Evolutionary conservation across 257 asterid genomes (phyloP), one percentile per base, ranked within the genome.

Genomic region (Coffea eugenioides): DNA sequence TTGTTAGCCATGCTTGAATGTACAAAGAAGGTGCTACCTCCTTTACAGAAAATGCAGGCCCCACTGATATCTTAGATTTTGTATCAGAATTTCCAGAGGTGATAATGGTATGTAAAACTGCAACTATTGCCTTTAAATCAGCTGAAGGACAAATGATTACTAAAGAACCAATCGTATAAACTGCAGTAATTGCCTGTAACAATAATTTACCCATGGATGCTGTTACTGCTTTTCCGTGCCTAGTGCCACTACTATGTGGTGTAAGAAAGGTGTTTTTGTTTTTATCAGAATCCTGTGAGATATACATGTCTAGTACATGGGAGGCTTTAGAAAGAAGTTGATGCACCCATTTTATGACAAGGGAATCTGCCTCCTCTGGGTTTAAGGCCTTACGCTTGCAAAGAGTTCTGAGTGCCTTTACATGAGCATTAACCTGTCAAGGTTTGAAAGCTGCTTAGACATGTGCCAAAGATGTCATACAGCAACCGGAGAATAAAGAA

Each of bases 401-500:
- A 67, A 95, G 82, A 73, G 99, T 95, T 85, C 85, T 89, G 68
- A 95, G 93, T 80, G 97, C 96, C 89, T 90, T 95, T 73, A 93
- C 92, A 80, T 93, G 99, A 73, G 99, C 99, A 88, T 90, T 91
- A 75, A 95, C 99, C 99, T 95, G 94, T 80, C 84, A 84, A 88
- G 74, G 48, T 66, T 68, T 45, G 34, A 86, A 54, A 31, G 76
- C 68, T 62, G 25, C 34, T 73, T 68, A 71, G 21, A 64, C 12
- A 61, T 69, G 51, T 77, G 31, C 62, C 49, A 74, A 14, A 70
- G 54, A 70, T 65, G 66, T 45, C 25, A 6, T 11, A 68, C 23
- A 21, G 10, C 39, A 66, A 54, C 36, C 4, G 31, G 8, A 79
- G 52, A 41, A 45, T 27, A 65, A 71, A 18, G 20, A 34, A 49